Conservation (phyloP, 495 filamentous ascomycete species). For the Penicillium chermesinum region DNA sequence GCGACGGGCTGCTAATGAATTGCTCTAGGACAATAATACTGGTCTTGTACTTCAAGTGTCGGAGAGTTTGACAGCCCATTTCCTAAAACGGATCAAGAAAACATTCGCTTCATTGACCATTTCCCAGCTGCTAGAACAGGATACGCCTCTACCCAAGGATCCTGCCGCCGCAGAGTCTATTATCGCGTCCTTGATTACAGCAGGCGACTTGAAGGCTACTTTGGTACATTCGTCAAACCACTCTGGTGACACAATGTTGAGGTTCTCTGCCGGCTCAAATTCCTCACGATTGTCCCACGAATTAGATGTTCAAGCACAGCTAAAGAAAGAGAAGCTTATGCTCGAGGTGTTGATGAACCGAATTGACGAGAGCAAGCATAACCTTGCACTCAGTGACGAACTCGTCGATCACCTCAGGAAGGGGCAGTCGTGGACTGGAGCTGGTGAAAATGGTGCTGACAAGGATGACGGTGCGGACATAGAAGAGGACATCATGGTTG, state of each 20-base stretch:
- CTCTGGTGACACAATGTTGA: slow-evolving; percentile 38
- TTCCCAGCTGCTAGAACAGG: slow-evolving; percentile 33
- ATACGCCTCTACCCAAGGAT: slow-evolving; percentile 35
- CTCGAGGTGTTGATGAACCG: slow-evolving; percentile 36
- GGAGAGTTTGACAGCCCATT: slow-evolving; percentile 42
- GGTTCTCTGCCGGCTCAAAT: slow-evolving; percentile 23
- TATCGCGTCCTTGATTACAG: slow-evolving; percentile 49
- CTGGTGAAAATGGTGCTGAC: slow-evolving; percentile 1
- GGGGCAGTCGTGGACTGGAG: slow-evolving; percentile 13
- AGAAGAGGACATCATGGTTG: slow-evolving; percentile 68
- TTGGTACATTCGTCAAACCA: slow-evolving; percentile 42
- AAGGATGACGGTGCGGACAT: slow-evolving; percentile 43
- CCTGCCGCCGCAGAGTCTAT: slow-evolving; percentile 43
- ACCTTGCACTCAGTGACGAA: slow-evolving; percentile 55
- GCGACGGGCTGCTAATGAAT: slow-evolving; percentile 1
- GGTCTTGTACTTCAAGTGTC: slow-evolving; percentile 51
- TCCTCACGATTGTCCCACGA: slow-evolving; percentile 31
- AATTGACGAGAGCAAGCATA: slow-evolving; percentile 48
- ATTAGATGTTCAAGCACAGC: slow-evolving; percentile 33
- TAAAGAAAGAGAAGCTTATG: slow-evolving; percentile 31
- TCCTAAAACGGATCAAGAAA: slow-evolving; percentile 38
- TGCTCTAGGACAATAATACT: slow-evolving; percentile 51
- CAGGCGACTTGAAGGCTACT: slow-evolving; percentile 50
- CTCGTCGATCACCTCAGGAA: slow-evolving; percentile 39
- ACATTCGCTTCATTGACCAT: slow-evolving; percentile 46